Evolutionary conservation across 1,139 yeast genomes (phyloP).

Genomic region (Magnusiomyces paraingens): DNA sequence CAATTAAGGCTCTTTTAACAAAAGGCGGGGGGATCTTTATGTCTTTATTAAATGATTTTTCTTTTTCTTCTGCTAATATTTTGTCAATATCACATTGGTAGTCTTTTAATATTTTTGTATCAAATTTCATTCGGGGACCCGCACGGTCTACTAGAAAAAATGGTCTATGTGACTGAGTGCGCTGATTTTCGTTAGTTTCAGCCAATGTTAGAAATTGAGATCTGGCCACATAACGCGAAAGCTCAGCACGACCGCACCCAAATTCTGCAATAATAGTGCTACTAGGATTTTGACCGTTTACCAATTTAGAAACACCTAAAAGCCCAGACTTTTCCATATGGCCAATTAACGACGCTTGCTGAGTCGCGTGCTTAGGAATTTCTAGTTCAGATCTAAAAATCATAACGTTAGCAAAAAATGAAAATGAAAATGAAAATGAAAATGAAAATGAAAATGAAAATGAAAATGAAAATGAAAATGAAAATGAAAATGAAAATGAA

Average conservation of each 20-base stretch:
- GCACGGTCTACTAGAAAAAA: slow-evolving; percentile 72
- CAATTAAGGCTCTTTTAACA: slow-evolving; percentile 56
- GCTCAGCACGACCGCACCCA: slow-evolving; percentile 88
- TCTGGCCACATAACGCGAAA: slow-evolving; percentile 59
- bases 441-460: neutral
- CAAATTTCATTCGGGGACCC: slow-evolving; percentile 72
- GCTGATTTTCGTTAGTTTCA: neutral
- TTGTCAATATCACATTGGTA: slow-evolving; percentile 25
- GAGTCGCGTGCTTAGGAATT: slow-evolving; percentile 70
- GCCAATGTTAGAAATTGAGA: slow-evolving; percentile 33
- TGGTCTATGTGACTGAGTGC: slow-evolving; percentile 25
- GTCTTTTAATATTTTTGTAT: slow-evolving; percentile 57
- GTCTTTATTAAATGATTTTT: slow-evolving; percentile 8
- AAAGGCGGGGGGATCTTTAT: slow-evolving; percentile 27
- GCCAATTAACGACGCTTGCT: slow-evolving; percentile 76
- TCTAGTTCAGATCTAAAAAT: slow-evolving; percentile 34
- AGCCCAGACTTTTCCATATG: slow-evolving; percentile 47
- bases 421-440: neutral
- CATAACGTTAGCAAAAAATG: neutral
- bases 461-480: neutral
- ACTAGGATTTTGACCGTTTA: neutral
- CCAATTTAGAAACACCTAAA: slow-evolving; percentile 28
- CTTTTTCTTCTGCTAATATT: neutral
- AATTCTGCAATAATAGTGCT: slow-evolving; percentile 55
- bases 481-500: neutral